Base-by-base conservation (phyloP, 805 yeast species). In the Limtongia smithiae region DNA sequence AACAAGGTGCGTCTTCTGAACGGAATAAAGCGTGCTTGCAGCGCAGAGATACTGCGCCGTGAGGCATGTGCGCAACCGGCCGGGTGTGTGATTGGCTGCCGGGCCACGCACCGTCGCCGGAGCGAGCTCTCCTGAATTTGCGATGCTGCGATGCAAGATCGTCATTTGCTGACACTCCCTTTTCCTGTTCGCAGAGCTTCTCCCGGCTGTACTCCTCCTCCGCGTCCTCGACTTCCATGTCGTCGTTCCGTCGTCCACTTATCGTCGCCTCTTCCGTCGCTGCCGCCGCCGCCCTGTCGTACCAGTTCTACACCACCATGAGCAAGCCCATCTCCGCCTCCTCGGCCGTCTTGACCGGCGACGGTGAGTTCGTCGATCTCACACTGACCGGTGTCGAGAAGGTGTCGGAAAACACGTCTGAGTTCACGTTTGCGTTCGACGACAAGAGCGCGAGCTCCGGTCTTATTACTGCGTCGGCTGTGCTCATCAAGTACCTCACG, bases 401-500 rank as follows among this genome's bases (percentile, higher is more conserved):
- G 27, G 35, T 54, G 36, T 41, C 36, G 36, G 30, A 44, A n/a
- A 47, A 46, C 50, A 37, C 56, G 36, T 31, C 46, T 44, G 21
- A 48, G 25, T 48, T 60, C 47, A 49, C 60, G 20, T 60, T 60
- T 35, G 54, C 48, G 15, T 53, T 59, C 34, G 59, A 60, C 25
- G 58, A 50, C 37, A 43, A 53, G 46, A 48, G 44, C 33, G 52
- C 47, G 5, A 54, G 41, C n/a, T 34, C 46, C 36, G 63, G 63
- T 18, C 46, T 60, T 18, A 40, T 50, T 44, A 48, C 83, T 44
- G 95, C 97, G 37, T 85, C 93, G 27, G 80, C 83, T 57, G 67
- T 93, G 38, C 67, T 93, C 66, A 79, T 95, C 69, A 90, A 89
- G 73, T 86, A 73, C 65, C 54, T 54, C 24, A 83, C 81, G 48